Conservation (phyloP, 208 protist genomes). For the Trypanosoma theileri region DNA sequence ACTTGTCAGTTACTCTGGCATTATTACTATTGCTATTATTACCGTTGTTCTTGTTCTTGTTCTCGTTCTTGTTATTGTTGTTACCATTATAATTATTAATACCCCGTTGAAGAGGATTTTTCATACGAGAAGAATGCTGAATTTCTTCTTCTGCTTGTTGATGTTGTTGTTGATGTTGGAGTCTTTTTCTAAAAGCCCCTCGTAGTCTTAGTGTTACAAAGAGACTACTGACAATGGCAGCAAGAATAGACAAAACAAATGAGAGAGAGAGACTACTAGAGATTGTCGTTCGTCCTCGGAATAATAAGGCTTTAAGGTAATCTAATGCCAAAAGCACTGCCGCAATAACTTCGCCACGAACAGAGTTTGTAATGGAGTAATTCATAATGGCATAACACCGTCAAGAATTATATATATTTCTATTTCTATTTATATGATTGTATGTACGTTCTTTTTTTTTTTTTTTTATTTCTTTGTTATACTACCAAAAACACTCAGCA, state of each 20-base stretch:
- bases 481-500: no score
- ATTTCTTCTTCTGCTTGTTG: no score
- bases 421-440: neutral
- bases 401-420: neutral
- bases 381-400: conserved; percentile 13
- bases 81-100: no score
- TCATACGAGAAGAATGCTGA: no score
- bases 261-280: no score
- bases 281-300: neutral
- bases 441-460: conserved; percentile 1
- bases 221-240: neutral
- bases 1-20: neutral
- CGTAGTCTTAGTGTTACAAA: no score
- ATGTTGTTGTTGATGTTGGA: no score
- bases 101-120: no score
- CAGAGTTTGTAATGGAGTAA: neutral
- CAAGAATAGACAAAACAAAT: neutral
- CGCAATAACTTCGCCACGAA: conserved; percentile 12
- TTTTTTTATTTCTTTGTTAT: neutral
- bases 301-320: neutral
- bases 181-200: no score
- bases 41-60: neutral
- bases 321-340: conserved; percentile 13
- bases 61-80: neutral
- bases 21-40: neutral